phyloP scores from a whole-genome alignment of 441 rosid genomes.

The Euphorbia schlechtendalii region DNA sequence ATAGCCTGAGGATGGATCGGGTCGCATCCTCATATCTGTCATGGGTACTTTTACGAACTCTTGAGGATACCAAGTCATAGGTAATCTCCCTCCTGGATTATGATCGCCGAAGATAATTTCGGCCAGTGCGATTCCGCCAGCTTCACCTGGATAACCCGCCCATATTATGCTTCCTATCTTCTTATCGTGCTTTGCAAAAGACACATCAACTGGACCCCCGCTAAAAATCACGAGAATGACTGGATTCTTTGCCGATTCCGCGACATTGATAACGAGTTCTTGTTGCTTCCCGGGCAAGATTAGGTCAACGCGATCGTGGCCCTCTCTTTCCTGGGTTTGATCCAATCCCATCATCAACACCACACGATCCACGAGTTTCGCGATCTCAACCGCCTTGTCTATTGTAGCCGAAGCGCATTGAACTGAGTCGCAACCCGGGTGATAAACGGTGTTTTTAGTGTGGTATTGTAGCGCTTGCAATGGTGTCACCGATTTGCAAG shows the following conservation, averaged over 20 bases:
- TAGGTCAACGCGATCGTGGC: slow-evolving; percentile 51
- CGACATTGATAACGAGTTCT: slow-evolving; percentile 50
- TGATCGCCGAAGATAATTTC: slow-evolving; percentile 65
- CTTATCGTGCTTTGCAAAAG: slow-evolving; percentile 52
- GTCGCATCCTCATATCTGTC: slow-evolving; percentile 83
- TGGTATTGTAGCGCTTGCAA: slow-evolving; percentile 55
- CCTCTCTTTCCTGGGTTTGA: slow-evolving; percentile 76
- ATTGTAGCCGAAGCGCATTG: slow-evolving; percentile 48
- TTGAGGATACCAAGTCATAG: slow-evolving; percentile 92
- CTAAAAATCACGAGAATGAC: slow-evolving; percentile 54
- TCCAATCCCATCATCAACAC: slow-evolving; percentile 82
- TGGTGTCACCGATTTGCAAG: slow-evolving; percentile 70
- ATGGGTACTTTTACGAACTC: slow-evolving; percentile 61
- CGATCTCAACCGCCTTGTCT: slow-evolving; percentile 45
- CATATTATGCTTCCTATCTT: slow-evolving; percentile 57
- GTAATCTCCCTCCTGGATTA: slow-evolving; percentile 83
- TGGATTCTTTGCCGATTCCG: slow-evolving; percentile 58
- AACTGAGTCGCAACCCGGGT: slow-evolving; percentile 57
- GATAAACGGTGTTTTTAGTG: slow-evolving; percentile 37
- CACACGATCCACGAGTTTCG: slow-evolving; percentile 55
- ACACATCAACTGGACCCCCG: slow-evolving; percentile 80
- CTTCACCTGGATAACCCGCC: slow-evolving; percentile 97
- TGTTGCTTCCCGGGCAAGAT: slow-evolving; percentile 80
- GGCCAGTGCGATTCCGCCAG: slow-evolving; percentile 79
- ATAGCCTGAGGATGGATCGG: slow-evolving; percentile 48